Evolutionary conservation across 2,329 filamentous ascomycete genomes (phyloP), one percentile per base, ranked within the genome.

Genomic region (Phialophora macrospora): DNA sequence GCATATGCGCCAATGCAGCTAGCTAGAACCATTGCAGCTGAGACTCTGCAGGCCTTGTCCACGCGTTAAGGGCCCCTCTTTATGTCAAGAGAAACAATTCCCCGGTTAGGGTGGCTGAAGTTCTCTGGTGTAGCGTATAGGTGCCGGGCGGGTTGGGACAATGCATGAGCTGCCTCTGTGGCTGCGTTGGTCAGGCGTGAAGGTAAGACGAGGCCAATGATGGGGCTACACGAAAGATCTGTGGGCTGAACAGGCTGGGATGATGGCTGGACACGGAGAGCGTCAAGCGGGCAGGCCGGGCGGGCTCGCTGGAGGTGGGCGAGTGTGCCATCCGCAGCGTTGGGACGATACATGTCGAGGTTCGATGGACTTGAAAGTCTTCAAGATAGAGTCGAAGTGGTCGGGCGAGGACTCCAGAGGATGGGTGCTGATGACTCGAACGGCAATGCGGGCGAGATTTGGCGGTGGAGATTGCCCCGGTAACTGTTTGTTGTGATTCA

Each of bases 1-100:
- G 57, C 63, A 65, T 44, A 62, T 58, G 63, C 54, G 55, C 59
- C 64, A 62, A 62, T 66, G 64, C 64, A 63, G 57, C 59, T 51
- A 57, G 59, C 49, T 38, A 46, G 48, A 44, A 48, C 48, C 41
- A 52, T 5, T 34, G 22, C 38, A 66, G 64, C 64, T 66, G 64
- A 66, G 34, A 30, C 60, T 17, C 55, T 56, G 49, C 55, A 54
- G 63, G 46, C 60, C 28, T 54, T 26, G n/a, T 32, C 60, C 60
- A 62, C 60, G 34, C 60, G 38, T 55, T 51, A 49, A 41, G n/a
- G 34, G 30, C 38, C 58, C 14, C 30, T 54, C 48, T 60, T 60
- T 30, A 60, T 38, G 58, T 60, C 48, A 60, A 60, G 6, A 38
- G 46, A 3, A 11, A 38, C 30, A 28, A 17, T n/a, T 26, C 11